Conservation (phyloP, 805 yeast species). For the Henningerozyma blattae region DNA sequence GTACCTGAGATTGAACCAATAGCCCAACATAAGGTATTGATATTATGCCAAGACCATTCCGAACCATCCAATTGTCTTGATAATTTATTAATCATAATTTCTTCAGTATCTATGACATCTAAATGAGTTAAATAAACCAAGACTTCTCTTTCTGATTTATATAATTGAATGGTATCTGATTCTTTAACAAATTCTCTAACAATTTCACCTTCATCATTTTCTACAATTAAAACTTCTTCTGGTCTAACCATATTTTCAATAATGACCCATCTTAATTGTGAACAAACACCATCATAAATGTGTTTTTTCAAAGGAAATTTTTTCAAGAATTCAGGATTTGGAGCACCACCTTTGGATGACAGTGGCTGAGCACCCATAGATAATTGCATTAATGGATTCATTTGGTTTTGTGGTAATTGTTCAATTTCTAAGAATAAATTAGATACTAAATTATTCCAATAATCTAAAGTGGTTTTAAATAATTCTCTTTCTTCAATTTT, state of each 20-base stretch:
- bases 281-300: conserved; percentile 62
- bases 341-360: conserved; percentile 61
- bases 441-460: conserved; percentile 82
- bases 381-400: conserved; percentile 69
- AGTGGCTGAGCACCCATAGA: conserved; percentile 27
- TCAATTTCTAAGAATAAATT: conserved; percentile 80
- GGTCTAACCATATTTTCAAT: conserved; percentile 98
- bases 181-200: conserved; percentile 96
- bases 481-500: conserved; percentile 91
- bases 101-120: conserved; percentile 88
- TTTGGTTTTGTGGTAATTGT: conserved; percentile 56
- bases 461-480: conserved; percentile 90
- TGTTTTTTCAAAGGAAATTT: conserved; percentile 79
- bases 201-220: conserved; percentile 97
- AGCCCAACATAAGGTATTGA: conserved; percentile 98
- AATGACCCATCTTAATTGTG: conserved; percentile 80
- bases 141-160: conserved; percentile 92
- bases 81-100: conserved; percentile 83
- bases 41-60: conserved; percentile 99
- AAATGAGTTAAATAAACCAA: conserved; percentile 90
- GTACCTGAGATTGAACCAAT: conserved; percentile 98
- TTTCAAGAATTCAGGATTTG: conserved; percentile 69
- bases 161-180: conserved; percentile 90
- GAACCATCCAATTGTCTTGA: conserved; percentile 89
- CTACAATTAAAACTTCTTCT: conserved; percentile 93